A percentile compares a stretch with the other conserved stretches of the same genome.
Evolutionary conservation across 495 filamentous ascomycete species (phyloP).

Genomic region (Aspergillus baeticus): DNA sequence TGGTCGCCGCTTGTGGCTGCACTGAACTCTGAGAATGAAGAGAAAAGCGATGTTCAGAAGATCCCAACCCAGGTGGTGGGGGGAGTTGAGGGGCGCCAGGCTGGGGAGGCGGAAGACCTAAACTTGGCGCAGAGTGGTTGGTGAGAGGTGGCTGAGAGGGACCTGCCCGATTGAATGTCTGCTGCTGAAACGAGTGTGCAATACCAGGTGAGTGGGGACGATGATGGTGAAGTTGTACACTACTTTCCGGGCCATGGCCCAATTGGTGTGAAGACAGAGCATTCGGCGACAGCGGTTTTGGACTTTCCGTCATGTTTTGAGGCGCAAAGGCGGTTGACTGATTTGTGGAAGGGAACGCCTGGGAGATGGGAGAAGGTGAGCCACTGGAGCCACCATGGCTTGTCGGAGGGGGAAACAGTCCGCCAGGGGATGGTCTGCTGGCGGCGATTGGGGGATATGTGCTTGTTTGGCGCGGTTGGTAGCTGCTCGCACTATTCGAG

Average conservation of each 20-base stretch:
- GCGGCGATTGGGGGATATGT: slow-evolving; percentile 75
- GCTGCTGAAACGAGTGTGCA: slow-evolving; percentile 65
- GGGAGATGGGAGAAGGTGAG: slow-evolving; percentile 55
- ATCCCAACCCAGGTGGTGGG: slow-evolving; percentile 48
- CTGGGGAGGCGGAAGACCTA: slow-evolving; percentile 39
- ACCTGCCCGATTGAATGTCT: slow-evolving; percentile 57
- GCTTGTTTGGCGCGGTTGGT: slow-evolving; percentile 61
- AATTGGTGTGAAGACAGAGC: slow-evolving; percentile 60
- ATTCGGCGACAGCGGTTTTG: slow-evolving; percentile 80
- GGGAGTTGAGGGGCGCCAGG: slow-evolving; percentile 51
- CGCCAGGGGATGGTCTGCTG: slow-evolving; percentile 44
- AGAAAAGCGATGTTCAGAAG: slow-evolving; percentile 46
- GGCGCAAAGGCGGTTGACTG: slow-evolving; percentile 60
- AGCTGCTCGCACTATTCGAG: slow-evolving; percentile 49
- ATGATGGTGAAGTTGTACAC: slow-evolving; percentile 43
- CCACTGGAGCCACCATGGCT: slow-evolving; percentile 49
- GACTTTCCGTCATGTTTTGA: slow-evolving; percentile 77
- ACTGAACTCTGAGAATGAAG: slow-evolving; percentile 31
- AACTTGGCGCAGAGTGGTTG: slow-evolving; percentile 26
- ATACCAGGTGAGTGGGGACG: slow-evolving; percentile 70
- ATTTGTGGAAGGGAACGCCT: slow-evolving; percentile 48
- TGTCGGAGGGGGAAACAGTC: slow-evolving; percentile 59
- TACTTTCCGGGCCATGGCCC: slow-evolving; percentile 49
- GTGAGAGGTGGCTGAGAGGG: slow-evolving; percentile 25
- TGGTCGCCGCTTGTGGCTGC: slow-evolving; percentile 15